Evolutionary conservation across 1,284 basidiomycete genomes (phyloP).

Genomic region (Inonotus hispidus): DNA sequence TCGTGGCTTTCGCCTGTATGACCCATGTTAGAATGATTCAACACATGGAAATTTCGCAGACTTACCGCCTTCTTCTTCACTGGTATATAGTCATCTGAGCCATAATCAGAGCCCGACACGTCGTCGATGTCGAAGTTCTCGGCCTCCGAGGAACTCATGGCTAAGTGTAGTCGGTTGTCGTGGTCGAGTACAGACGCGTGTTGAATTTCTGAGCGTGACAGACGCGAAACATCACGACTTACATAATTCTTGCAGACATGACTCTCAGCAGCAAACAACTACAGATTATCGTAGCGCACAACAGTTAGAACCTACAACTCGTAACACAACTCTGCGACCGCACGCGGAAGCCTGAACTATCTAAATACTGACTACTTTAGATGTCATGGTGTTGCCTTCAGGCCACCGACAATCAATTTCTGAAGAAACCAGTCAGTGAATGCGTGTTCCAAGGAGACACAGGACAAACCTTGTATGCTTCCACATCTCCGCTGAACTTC

Average conservation of each 20-base stretch:
- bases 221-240: slow-evolving; percentile 1
- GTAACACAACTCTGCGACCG: background rate
- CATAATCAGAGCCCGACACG: slow-evolving; percentile 50
- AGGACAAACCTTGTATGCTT: slow-evolving; percentile 77
- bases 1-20: slow-evolving; percentile 24
- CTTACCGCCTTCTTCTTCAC: slow-evolving; percentile 51
- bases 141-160: slow-evolving; percentile 37
- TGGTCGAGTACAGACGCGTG: background rate
- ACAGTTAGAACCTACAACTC: background rate
- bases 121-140: slow-evolving; percentile 61
- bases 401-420: slow-evolving; percentile 76
- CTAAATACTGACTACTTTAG: background rate
- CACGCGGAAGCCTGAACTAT: background rate
- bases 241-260: too few species aligned
- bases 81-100: slow-evolving; percentile 59
- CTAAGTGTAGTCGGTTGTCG: background rate
- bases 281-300: background rate
- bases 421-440: slow-evolving; percentile 27
- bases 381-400: slow-evolving; percentile 26
- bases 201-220: background rate
- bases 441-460: background rate
- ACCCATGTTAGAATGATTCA: slow-evolving; percentile 18
- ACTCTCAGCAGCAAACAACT: too few species aligned
- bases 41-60: slow-evolving; percentile 11
- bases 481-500: slow-evolving; percentile 89